Evolutionary conservation across 371 early-diverging fungal genomes (phyloP).

Genomic region (Saksenaea oblongispora): DNA sequence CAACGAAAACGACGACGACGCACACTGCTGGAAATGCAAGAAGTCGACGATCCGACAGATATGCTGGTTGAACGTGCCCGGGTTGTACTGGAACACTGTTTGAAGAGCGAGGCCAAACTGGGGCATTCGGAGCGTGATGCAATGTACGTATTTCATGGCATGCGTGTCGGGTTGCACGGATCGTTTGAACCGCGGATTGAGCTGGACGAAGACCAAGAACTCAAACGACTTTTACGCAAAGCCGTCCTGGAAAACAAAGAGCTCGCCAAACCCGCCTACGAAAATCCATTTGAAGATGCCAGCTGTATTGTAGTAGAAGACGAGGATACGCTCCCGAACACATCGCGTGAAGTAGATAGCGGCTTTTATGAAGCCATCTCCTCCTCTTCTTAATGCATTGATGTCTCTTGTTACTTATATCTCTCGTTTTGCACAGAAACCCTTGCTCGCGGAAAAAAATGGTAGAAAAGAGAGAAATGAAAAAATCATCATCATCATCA

Average conservation of each 20-base stretch:
- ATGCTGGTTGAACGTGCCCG: constrained; percentile 37
- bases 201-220: constrained; percentile 32
- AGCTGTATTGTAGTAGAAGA: constrained; percentile 42
- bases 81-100: constrained; percentile 37
- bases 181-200: constrained; percentile 37
- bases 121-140: constrained; percentile 49
- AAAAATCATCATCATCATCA: too few species aligned
- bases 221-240: constrained; percentile 24
- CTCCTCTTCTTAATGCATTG: neutral
- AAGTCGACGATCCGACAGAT: constrained; percentile 21
- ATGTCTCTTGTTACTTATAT: neutral
- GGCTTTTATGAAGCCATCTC: constrained; percentile 21
- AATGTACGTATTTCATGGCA: constrained; percentile 54
- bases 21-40: constrained; percentile 29
- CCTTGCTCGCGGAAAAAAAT: too few species aligned
- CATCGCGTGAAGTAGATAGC: constrained; percentile 24
- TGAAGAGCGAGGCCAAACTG: constrained; percentile 50
- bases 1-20: constrained; percentile 17
- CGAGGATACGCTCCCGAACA: constrained; percentile 6
- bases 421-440: neutral
- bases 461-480: too few species aligned
- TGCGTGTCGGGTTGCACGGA: constrained; percentile 41
- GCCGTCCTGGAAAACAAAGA: constrained; percentile 29
- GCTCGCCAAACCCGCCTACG: constrained; percentile 24
- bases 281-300: constrained; percentile 53